Base-by-base conservation (phyloP, 2,329 filamentous ascomycete species). In the Tolypocladium tropicale region DNA sequence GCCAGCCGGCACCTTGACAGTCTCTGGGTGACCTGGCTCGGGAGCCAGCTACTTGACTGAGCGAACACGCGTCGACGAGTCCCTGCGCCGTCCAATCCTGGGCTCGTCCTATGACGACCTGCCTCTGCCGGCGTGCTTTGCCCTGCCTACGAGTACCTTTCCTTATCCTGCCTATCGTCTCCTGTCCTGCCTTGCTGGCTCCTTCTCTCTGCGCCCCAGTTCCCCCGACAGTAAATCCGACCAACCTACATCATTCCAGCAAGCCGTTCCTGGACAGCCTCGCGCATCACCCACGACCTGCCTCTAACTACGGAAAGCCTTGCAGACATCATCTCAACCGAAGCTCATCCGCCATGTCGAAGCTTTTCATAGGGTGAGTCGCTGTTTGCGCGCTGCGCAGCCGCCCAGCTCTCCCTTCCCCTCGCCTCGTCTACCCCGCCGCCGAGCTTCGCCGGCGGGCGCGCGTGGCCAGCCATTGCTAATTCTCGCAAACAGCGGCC, bases 341-440 rank as follows among this genome's bases (percentile, higher is more conserved):
- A 43, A 39, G 49, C 55, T 25, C 59, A 60, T 52, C 56, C 63
- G 72, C 68, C 72, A 96, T 96, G 92, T 86, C 91, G 58, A 96
- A 96, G 76, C 83, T 96, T 67, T 96, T 96, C 72, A 90, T 96
- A 73, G 91, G 91, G 91, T 95, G 80, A 77, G 87, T 57, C 56
- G 32, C 43, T 23, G 70, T 18, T 43, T 54, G 46, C 5, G 12
- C 6, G 39, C 53, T 6, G 6, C 25, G 33, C 32, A 18, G 46
- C 46, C 46, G 46, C 43, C 36, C 34, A 34, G 4, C 34, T 14
- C 39, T 55, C 56, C 54, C 49, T 37, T 43, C 28, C 43, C 34
- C n/a, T 53, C 41, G 46, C 58, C 53, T 53, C 52, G 49, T 41
- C 33, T 34, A 33, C 43, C 25, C 53, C 48, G 48, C 41, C n/a